Percentiles rank a stretch among this genome's conserved stretches.
phyloP scores from a whole-genome alignment of 768 basidiomycete genomes.

The Pleurotus pulmonarius region DNA sequence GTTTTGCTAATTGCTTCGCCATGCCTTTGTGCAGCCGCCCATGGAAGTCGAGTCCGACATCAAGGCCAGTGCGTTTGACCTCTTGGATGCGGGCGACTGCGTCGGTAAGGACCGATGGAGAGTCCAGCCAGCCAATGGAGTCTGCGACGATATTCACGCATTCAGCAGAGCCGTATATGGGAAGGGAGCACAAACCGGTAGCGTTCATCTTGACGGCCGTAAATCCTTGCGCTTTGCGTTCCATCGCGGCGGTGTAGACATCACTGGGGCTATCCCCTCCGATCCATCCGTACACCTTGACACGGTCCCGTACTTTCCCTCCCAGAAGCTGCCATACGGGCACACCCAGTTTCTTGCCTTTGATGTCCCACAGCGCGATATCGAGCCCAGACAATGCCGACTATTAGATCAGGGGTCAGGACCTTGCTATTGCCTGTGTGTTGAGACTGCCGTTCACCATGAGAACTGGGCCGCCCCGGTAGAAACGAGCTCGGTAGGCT shows the following conservation, averaged over 20 bases:
- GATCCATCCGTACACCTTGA: slow-evolving; percentile 59
- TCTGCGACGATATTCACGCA: slow-evolving; percentile 13
- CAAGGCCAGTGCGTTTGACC: slow-evolving; percentile 50
- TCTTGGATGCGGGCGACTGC: slow-evolving; percentile 50
- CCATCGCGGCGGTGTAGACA: slow-evolving; percentile 47
- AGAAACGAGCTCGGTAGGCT: slow-evolving; percentile 52
- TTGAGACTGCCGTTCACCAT: slow-evolving; percentile 40
- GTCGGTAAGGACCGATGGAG: slow-evolving; percentile 45
- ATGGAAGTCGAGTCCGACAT: slow-evolving; percentile 70
- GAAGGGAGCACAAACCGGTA: slow-evolving; percentile 32
- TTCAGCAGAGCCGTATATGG: too few species aligned
- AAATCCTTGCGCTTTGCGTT: slow-evolving; percentile 59
- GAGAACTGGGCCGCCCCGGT: slow-evolving; percentile 66
- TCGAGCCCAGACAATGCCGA: slow-evolving; percentile 58
- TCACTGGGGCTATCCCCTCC: slow-evolving; percentile 54
- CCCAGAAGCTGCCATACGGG: slow-evolving; percentile 65
- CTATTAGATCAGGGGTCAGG: slow-evolving; percentile 18
- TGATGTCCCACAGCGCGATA: slow-evolving; percentile 76
- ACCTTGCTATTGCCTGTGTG: background rate
- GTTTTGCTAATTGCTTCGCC: slow-evolving; percentile 62
- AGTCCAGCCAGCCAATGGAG: slow-evolving; percentile 56
- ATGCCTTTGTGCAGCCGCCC: slow-evolving; percentile 67
- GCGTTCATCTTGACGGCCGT: slow-evolving; percentile 75
- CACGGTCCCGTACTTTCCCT: slow-evolving; percentile 59
- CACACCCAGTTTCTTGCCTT: slow-evolving; percentile 71